These are phyloP conservation scores for Pisolithus microcarpus DNA, from an alignment of 768 basidiomycete species.

Conservation along the genomic window DNA sequence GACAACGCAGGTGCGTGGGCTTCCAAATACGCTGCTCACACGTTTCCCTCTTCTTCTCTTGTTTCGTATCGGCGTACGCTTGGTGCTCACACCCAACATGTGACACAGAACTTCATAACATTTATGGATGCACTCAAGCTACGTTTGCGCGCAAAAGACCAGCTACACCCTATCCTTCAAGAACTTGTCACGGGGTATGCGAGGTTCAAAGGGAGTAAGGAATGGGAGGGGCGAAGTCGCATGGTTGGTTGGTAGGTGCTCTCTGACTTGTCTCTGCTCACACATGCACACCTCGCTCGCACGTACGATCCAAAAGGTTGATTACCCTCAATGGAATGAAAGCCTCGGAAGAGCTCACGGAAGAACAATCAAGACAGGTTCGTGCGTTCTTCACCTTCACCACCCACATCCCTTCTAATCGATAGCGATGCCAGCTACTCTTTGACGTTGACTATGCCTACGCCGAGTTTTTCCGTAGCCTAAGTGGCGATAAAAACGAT, in stretches of 20 bases:
- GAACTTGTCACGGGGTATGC: conserved; percentile 95
- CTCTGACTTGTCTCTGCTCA: background rate
- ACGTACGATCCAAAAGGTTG: conserved; percentile 47
- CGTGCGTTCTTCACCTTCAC: conserved; percentile 5
- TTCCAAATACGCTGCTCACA: no score
- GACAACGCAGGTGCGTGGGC: no score
- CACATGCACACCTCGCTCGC: background rate
- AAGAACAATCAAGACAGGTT: conserved; percentile 92
- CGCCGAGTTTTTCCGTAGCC: conserved; percentile 82
- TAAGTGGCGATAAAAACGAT: conserved; percentile 38
- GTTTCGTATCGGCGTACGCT: no score
- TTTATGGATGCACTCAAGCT: conserved; percentile 97
- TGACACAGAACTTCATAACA: conserved; percentile 82
- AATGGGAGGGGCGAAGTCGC: conserved; percentile 88
- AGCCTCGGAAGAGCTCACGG: conserved; percentile 91
- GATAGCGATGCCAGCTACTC: conserved; percentile 48
- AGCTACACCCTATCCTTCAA: conserved; percentile 88
- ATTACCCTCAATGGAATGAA: conserved; percentile 97
- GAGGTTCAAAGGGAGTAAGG: conserved; percentile 88
- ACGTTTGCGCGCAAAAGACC: conserved; percentile 91
- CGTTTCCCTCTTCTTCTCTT: no score
- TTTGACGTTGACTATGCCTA: conserved; percentile 98
- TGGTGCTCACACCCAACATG: no score
- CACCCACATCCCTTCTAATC: background rate
- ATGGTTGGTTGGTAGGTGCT: conserved; percentile 82